Evolutionary conservation across 148 eudicot species (phyloP), one percentile per base, ranked within the genome.

Genomic region (Rheum nobile): DNA sequence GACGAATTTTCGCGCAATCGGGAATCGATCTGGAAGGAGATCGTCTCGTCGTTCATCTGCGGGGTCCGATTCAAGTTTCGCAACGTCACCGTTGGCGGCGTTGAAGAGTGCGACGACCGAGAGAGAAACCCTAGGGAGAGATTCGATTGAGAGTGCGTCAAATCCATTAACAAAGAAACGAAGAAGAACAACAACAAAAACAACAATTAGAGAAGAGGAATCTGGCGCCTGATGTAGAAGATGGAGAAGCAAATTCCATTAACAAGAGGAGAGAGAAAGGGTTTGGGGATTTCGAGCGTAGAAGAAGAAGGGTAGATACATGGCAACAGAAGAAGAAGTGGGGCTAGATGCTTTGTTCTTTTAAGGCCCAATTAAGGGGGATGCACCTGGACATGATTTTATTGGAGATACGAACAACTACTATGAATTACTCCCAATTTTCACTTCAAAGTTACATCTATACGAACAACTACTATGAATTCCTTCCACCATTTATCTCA

Each of bases 11-110:
- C 87, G 16, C 80, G 76, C 34, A 52, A 41, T 63, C 85, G 74
- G 14, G 88, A 84, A 57, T 88, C 88, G 71, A 85, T 78, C 76
- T 84, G 88, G 50, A 88, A 88, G 12, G 91, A 83, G 35, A 85
- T 80, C 2, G 91, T 81, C 14, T 86, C 89, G 24, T 91, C 96
- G 70, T 43, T 72, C 46, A 85, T 79, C 28, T 42, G 81, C 11
- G 39, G 81, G 9, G 77, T 28, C 47, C 86, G 78, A 48, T 41
- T 83, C 22, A 72, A 21, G 76, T 78, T 80, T 8, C 44, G 35
- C n/a, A 71, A 28, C 21, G 79, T 8, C 10, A 31, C 48, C 38
- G 50, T 24, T 42, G 57, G 69, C 0, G 47, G 73, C 22, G 74
- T n/a, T 2, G 74, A 29, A 2, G 77, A 74, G 77, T 65, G 46